Base-by-base conservation (phyloP, 1,139 yeast genomes). In the Protomyces macrosporus region DNA sequence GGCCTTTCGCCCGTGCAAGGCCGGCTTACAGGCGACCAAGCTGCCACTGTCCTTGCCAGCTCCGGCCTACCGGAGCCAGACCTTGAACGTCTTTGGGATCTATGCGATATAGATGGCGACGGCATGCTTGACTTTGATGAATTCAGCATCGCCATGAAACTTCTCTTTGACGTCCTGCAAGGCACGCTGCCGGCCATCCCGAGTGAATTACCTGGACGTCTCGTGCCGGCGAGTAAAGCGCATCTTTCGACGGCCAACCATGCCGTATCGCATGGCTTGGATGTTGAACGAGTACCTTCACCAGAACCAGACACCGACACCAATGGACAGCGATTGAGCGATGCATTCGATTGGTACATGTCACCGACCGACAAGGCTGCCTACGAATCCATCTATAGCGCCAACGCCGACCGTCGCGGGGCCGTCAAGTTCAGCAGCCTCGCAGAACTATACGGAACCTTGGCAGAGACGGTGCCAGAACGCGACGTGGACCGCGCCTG, bases 101-200 rank as follows among this genome's bases (percentile, higher is more conserved):
- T 93, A 54, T 87, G 96, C 54, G 99, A 93, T 74, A 90, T 93
- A 63, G 98, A 93, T 75, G 83, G 83, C 65, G 98, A 93, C 75
- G 97, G 97, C 30, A 80, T 81, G 70, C 81, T 93, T 70, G 99
- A 95, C 75, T 93, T 93, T 74, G 99, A 93, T 75, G 98, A 93
- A 76, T 93, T 93, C 75, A 93, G 98, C 74, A 90, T 93, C 68
- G 93, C 98, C 65, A 95, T 93, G 98, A 81, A 97, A 69, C 81
- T 93, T 67, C 88, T 91, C 58, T 95, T 90, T 74, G 98, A 93
- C 74, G 76, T 87, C 72, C 93, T 93, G 59, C 90, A 91, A 75
- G 90, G 91, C 36, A 86, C 70, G 53, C 78, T 81, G 58, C 74
- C 79, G 7, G 76, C 77, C 30, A 80, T 91, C 5, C 98, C 98